These are phyloP conservation scores for Nannizzia gypsea DNA, from an alignment of 2,329 filamentous ascomycete species.

Conservation along the genomic window DNA sequence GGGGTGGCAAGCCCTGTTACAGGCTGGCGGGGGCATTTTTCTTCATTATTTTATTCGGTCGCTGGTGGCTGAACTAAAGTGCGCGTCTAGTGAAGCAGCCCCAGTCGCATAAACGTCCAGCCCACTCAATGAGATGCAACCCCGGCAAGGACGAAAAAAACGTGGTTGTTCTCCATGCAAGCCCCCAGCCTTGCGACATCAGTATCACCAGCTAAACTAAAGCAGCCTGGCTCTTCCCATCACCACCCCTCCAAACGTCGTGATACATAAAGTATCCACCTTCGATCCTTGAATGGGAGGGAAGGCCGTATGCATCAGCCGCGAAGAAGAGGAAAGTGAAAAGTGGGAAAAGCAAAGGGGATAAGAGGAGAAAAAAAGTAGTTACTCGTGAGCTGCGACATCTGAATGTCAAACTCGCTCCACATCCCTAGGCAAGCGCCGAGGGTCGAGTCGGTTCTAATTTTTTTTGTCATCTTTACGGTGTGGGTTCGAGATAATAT, in stretches of 20 bases:
- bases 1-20: background rate
- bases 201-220: background rate
- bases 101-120: background rate
- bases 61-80: background rate
- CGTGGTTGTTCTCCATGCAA: background rate
- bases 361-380: background rate
- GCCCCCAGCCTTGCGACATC: background rate
- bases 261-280: constrained; percentile 1
- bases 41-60: background rate
- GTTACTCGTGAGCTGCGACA: background rate
- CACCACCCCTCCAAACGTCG: background rate
- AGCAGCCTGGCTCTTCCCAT: background rate
- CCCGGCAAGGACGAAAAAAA: background rate
- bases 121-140: background rate
- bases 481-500: background rate
- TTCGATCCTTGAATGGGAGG: background rate
- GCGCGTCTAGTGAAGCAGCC: background rate
- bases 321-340: background rate
- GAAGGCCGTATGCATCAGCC: background rate
- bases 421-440: background rate
- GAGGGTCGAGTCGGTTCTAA: background rate
- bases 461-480: constrained; percentile 1
- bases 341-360: background rate
- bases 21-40: background rate
- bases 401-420: background rate